Evolutionary conservation across 495 filamentous ascomycete genomes (phyloP), one percentile per base, ranked within the genome.

Genomic region (Chaetomium cochliodes): DNA sequence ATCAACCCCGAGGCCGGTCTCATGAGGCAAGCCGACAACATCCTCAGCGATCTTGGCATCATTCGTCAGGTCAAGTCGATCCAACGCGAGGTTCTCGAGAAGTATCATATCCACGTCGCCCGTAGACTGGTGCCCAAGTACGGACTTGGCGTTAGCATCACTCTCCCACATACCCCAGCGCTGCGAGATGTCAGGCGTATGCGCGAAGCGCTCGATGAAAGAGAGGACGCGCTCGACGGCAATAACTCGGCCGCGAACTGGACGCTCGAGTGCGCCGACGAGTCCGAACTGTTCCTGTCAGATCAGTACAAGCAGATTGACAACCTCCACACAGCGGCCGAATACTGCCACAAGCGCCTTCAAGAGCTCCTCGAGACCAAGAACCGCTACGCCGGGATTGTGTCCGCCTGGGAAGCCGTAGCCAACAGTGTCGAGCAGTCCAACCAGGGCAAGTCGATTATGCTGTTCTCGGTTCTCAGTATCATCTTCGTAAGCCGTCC

Each of bases 391-490:
- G 58, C 64, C 22, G 58, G 64, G 20, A 66, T 66, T 16, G 46
- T 66, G 20, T 59, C 55, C 26, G 64, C 64, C 16, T 66, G 64
- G 64, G 64, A 66, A 23, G 58, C 64, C 16, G 64, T 66, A 13
- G 64, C 64, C 50, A 66, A 61, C 41, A 66, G 59, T 22, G 50
- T 66, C 42, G 64, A 66, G 44, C 52, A 62, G 41, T 37, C 50
- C 51, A 62, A 62, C 42, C 64, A 66, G 58, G 64, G 64, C 37
- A 66, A 62, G 37, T 66, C 64, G 5, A 66, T 66, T 51, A 66
- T 66, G 64, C 53, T 66, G 18, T 66, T 66, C n/a, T 66, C 64
- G 4, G 64, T 66, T 3, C 44, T 66, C n/a, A 57, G 50, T 47
- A 66, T 66, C 42, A 66, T 66, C 22, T 66, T 66, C 18, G 58